Evolutionary conservation across 768 basidiomycete species (phyloP), one percentile per base, ranked within the genome.

Genomic region (Lactarius evosmus): DNA sequence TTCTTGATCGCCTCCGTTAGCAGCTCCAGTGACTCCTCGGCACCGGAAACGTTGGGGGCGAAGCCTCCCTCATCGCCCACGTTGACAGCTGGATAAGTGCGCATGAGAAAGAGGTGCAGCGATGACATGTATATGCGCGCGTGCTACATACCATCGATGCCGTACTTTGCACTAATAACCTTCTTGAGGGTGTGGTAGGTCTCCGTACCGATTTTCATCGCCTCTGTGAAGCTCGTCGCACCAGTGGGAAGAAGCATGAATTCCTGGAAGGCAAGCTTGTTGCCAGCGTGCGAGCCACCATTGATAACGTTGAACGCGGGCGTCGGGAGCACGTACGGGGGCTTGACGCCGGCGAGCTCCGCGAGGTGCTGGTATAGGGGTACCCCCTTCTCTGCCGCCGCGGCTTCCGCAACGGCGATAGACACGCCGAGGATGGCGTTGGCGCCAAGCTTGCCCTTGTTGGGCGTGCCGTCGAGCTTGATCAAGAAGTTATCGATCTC

Each of bases 51-150:
- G 79, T 98, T 98, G 70, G 97, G 97, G 34, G 97, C 97, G 73
- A 99, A 99, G 63, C 97, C 97, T 79, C 97, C 97, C 83, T 99
- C 97, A 70, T 99, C 97, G 79, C 97, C 97, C 71, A 99, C 96
- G 74, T 98, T 99, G 75, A 95, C 93, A 70, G 96, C 96, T 97
- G 22, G 44, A 62, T 52, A 61, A 71, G 22, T 68, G 57, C 32
- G 58, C 61, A 69, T 44, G 36, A 38, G 36, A 52, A 60, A 66
- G 19, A 66, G 19, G 67, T 46, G 70, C 40, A 32, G 32, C 64
- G 12, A 63, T 7, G 38, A 44, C 25, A n/a, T 7, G n/a, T 58
- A 16, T 63, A 59, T 61, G 55, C 27, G 17, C 29, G 17, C 22
- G 38, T 14, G 41, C 9, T 44, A 75, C 85, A 67, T 49, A 95